phyloP scores from a whole-genome alignment of 768 basidiomycete genomes.

The Lactarius tabidus region DNA sequence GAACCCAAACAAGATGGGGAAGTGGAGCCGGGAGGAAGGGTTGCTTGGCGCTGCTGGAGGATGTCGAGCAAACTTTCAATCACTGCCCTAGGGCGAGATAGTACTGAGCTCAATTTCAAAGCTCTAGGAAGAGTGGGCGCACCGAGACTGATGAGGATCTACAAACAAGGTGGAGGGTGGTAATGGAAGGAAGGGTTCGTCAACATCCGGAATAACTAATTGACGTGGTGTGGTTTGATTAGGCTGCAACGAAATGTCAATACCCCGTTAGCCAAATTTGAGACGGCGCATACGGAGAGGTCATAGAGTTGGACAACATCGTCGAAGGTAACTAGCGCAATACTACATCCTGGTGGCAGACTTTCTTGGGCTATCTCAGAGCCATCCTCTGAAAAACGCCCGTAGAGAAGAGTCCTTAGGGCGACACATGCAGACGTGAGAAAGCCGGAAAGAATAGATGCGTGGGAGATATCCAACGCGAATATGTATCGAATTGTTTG shows the following conservation, averaged over 20 bases:
- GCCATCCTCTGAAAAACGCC: conserved; percentile 42
- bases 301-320: conserved; percentile 81
- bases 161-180: conserved; percentile 64
- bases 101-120: conserved; percentile 5
- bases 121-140: neutral
- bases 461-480: conserved; percentile 76
- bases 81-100: conserved; percentile 41
- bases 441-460: conserved; percentile 66
- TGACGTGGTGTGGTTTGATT: conserved; percentile 37
- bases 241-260: conserved; percentile 30
- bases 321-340: conserved; percentile 87
- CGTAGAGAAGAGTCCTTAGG: conserved; percentile 63
- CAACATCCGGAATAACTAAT: conserved; percentile 81
- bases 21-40: conserved; percentile 33
- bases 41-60: conserved; percentile 58
- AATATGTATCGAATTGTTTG: conserved; percentile 76
- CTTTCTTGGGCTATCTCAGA: conserved; percentile 38
- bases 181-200: conserved; percentile 88
- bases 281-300: conserved; percentile 60
- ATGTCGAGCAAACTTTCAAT: conserved; percentile 64
- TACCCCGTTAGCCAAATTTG: neutral
- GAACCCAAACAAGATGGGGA: conserved; percentile 73
- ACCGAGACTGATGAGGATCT: conserved; percentile 69
- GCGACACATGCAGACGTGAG: conserved; percentile 60
- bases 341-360: conserved; percentile 48